These are phyloP conservation scores for Anisogramma anomala DNA, from an alignment of 2,329 filamentous ascomycete genomes.

Conservation along the genomic window DNA sequence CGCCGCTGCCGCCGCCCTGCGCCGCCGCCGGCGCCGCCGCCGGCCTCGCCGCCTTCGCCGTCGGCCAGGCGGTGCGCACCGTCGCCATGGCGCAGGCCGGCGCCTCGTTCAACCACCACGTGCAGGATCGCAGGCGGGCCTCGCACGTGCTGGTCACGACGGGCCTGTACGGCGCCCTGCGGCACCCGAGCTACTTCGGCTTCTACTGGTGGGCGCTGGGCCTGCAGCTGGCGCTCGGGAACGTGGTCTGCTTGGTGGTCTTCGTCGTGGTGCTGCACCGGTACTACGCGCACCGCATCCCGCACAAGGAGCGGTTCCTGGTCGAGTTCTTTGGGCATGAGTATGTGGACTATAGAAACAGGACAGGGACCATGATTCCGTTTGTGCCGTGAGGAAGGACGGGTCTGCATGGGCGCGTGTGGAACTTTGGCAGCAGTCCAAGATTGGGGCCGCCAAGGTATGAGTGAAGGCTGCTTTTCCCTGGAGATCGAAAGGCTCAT, in stretches of 20 bases:
- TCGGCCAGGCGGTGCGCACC: slow-evolving; percentile 68
- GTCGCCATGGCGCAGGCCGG: slow-evolving; percentile 81
- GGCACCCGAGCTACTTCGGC: slow-evolving; percentile 92
- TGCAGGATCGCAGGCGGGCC: slow-evolving; percentile 56
- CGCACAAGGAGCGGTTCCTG: slow-evolving; percentile 66
- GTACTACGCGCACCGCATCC: slow-evolving; percentile 69
- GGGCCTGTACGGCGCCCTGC: slow-evolving; percentile 63
- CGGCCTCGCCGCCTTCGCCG: slow-evolving; percentile 52
- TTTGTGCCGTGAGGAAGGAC: slow-evolving; percentile 40
- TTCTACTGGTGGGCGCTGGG: slow-evolving; percentile 99
- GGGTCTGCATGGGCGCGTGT: too few species aligned
- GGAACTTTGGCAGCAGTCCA: neutral
- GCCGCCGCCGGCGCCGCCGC: slow-evolving; percentile 33
- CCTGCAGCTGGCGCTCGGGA: slow-evolving; percentile 82
- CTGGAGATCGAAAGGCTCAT: too few species aligned
- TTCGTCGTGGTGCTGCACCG: slow-evolving; percentile 70
- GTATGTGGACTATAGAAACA: slow-evolving; percentile 61
- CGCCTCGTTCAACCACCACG: slow-evolving; percentile 79
- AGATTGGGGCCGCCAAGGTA: too few species aligned
- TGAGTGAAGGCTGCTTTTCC: too few species aligned
- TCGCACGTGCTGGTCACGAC: slow-evolving; percentile 69
- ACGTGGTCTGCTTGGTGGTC: slow-evolving; percentile 61
- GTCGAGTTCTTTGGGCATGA: slow-evolving; percentile 74
- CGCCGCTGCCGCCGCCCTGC: too few species aligned
- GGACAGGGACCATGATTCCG: slow-evolving; percentile 68